Conservation (phyloP, 257 asterid genomes). For the Capsicum pubescens region DNA sequence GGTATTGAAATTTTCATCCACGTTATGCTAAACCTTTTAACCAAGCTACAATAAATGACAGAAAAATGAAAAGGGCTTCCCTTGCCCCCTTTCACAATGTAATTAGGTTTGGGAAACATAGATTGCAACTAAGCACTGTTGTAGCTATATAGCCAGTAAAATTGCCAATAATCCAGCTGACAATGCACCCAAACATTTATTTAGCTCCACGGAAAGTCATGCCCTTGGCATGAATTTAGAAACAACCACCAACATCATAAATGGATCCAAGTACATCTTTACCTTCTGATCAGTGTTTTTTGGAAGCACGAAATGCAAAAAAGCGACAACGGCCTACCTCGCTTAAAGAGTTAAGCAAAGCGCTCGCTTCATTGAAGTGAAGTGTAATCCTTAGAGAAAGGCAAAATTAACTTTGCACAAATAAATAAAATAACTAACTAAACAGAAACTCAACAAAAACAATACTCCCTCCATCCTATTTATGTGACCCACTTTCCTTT, state of each 20-base stretch:
- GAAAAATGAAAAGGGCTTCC: background rate
- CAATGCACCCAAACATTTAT: background rate
- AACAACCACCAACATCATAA: background rate
- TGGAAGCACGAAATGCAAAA: background rate
- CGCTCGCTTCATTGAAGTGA: background rate
- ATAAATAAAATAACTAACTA: background rate
- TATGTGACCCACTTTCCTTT: no score
- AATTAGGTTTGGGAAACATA: background rate
- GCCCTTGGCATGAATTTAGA: background rate
- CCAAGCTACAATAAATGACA: background rate
- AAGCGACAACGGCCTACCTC: background rate
- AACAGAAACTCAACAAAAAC: background rate
- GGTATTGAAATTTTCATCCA: background rate
- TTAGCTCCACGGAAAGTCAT: background rate
- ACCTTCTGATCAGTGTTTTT: background rate
- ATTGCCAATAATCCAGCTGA: background rate
- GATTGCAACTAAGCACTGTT: background rate
- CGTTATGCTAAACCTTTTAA: background rate
- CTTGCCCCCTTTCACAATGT: background rate
- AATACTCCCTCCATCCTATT: no score
- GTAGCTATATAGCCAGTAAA: background rate
- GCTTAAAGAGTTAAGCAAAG: background rate
- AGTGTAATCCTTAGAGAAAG: no score
- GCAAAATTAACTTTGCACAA: background rate
- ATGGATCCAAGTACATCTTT: background rate